Base-by-base conservation (phyloP, 805 yeast species). In the Clavispora santaluciae region DNA sequence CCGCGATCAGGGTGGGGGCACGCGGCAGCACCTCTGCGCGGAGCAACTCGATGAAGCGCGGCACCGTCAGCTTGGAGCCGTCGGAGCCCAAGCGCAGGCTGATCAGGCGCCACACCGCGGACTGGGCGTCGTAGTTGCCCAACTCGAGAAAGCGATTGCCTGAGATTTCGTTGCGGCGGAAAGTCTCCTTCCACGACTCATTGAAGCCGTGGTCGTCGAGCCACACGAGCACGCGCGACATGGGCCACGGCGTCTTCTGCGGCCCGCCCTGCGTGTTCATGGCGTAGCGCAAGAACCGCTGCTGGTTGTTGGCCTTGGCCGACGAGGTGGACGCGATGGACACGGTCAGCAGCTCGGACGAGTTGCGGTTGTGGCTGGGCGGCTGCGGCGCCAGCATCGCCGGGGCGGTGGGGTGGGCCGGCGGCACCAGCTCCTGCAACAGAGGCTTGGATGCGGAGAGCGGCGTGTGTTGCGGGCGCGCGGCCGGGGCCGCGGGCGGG, bases 121-220 rank as follows among this genome's bases (percentile, higher is more conserved):
- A 64, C 24, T 60, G 55, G 7, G 50, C 73, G 33, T 81, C 86
- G 56, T 83, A 84, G 33, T 81, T 86, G 36, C 79, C 73, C 49
- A 89, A 64, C 37, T 76, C 79, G 18, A 88, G 59, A 51, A 89
- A 88, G 21, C 73, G 65, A 35, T 77, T 73, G 0, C 89, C 88
- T 8, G 71, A 64, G 3, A 89, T 66, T 37, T 77, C 76, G 45
- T 78, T 70, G 33, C 70, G 69, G 30, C 64, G 64, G 59, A 89
- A 84, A 13, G 80, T 73, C 4, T 69, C 75, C n/a, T 75, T 66
- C 96, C 96, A 89, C 11, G 81, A 67, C 3, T 72, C 75, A 49
- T 83, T 83, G 61, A 89, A 89, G 16, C 75, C 71, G 56, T 88
- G 73, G n/a, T 60, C 51, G 6, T 74, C 80, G 20, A 89, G 68